phyloP scores from a whole-genome alignment of 768 basidiomycete genomes.

The Phlebiopsis gigantea region DNA sequence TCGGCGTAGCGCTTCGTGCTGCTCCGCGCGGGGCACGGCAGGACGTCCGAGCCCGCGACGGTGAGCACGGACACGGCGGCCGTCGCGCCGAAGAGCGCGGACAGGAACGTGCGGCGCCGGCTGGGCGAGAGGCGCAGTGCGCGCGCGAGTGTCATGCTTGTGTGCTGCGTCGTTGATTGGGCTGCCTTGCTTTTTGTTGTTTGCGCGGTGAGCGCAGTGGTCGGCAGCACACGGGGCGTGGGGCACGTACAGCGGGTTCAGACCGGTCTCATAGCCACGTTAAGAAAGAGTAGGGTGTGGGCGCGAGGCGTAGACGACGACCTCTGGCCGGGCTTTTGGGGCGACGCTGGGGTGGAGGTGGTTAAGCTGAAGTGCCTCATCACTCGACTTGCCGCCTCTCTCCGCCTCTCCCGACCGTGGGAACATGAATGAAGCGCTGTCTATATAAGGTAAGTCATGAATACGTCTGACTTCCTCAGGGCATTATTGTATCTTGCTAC shows the following conservation, averaged over 20 bases:
- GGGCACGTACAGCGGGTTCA: not conserved
- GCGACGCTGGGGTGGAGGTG: not conserved
- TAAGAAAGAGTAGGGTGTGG: not conserved
- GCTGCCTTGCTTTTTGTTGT: no score
- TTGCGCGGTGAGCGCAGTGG: no score
- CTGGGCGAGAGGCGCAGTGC: conserved; percentile 47
- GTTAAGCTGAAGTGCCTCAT: not conserved
- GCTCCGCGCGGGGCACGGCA: conserved; percentile 75
- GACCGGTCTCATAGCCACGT: not conserved
- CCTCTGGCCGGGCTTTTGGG: no score
- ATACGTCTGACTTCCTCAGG: no score
- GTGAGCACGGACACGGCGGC: conserved; percentile 75
- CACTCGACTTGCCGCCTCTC: not conserved
- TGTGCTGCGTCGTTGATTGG: no score
- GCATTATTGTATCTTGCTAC: no score
- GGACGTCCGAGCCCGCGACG: conserved; percentile 71
- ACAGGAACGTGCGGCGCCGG: conserved; percentile 67
- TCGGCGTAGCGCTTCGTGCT: conserved; percentile 58
- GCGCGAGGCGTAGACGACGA: not conserved
- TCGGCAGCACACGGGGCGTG: no score
- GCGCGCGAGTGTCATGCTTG: conserved; percentile 56
- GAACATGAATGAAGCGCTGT: not conserved
- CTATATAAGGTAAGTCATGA: not conserved
- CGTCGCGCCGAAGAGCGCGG: conserved; percentile 76
- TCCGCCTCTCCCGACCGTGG: not conserved